Conservation (phyloP, 768 basidiomycete species). For the Exidia glandulosa region DNA sequence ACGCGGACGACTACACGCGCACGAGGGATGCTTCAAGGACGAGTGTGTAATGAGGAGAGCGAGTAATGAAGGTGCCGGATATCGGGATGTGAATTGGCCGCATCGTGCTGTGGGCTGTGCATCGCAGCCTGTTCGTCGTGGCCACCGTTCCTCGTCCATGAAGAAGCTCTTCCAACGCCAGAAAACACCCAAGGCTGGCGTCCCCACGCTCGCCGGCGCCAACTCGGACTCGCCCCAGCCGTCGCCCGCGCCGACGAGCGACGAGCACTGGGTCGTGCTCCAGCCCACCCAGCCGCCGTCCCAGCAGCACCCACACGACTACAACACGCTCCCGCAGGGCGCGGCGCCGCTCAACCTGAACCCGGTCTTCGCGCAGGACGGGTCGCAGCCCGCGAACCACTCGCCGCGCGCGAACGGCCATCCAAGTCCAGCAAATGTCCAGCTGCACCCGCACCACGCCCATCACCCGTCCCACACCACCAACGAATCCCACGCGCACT, state of each 20-base stretch:
- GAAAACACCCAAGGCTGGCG: background rate
- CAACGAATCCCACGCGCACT: background rate
- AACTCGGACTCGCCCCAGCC: background rate
- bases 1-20: too few species aligned
- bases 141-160: too few species aligned
- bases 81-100: too few species aligned
- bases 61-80: too few species aligned
- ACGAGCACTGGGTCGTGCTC: background rate
- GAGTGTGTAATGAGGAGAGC: too few species aligned
- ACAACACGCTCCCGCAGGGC: background rate
- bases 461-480: background rate
- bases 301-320: background rate
- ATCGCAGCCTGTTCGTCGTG: too few species aligned
- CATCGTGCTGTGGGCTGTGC: too few species aligned
- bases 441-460: background rate
- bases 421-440: background rate
- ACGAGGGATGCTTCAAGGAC: too few species aligned
- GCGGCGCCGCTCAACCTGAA: background rate
- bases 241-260: background rate
- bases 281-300: background rate
- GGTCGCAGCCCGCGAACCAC: background rate
- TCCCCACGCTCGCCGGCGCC: too few species aligned
- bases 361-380: background rate
- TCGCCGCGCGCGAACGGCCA: background rate
- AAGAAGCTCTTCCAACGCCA: background rate